These are phyloP conservation scores for Escallonia rubra DNA, from an alignment of 129 eudicot genomes.

Conservation along the genomic window DNA sequence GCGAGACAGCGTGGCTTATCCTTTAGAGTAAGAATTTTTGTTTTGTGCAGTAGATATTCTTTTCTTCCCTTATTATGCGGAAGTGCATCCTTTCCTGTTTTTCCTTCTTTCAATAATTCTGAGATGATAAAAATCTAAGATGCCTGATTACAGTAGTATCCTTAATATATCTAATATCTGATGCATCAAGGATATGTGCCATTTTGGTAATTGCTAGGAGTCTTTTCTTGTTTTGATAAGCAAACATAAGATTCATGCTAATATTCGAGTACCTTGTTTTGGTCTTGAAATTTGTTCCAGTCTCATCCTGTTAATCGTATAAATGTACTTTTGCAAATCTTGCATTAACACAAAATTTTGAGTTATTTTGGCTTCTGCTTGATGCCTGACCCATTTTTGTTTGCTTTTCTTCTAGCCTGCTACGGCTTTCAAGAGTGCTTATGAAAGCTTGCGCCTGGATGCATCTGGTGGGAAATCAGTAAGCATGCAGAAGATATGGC, in stretches of 20 bases:
- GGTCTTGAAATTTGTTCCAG: neutral
- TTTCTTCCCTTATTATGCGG: neutral
- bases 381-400: neutral
- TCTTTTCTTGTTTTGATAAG: too few relatives aligned
- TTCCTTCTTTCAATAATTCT: too few relatives aligned
- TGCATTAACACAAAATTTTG: neutral
- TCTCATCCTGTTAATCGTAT: neutral
- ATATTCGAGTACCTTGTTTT: too few relatives aligned
- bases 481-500: slow-evolving; percentile 92
- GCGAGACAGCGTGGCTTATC: slow-evolving; percentile 75
- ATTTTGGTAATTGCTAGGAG: neutral
- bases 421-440: slow-evolving; percentile 79
- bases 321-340: neutral
- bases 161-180: neutral
- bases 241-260: too few relatives aligned
- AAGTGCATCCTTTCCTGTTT: too few relatives aligned
- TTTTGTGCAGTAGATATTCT: neutral
- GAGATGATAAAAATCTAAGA: too few relatives aligned
- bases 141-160: too few relatives aligned
- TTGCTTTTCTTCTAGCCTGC: slow-evolving; percentile 62
- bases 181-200: neutral
- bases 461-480: slow-evolving; percentile 80
- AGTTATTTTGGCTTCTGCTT: neutral
- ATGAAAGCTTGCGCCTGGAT: slow-evolving; percentile 67
- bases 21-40: slow-evolving; percentile 52